Base-by-base conservation (phyloP, 495 filamentous ascomycete genomes). In the Neurospora sp. region DNA sequence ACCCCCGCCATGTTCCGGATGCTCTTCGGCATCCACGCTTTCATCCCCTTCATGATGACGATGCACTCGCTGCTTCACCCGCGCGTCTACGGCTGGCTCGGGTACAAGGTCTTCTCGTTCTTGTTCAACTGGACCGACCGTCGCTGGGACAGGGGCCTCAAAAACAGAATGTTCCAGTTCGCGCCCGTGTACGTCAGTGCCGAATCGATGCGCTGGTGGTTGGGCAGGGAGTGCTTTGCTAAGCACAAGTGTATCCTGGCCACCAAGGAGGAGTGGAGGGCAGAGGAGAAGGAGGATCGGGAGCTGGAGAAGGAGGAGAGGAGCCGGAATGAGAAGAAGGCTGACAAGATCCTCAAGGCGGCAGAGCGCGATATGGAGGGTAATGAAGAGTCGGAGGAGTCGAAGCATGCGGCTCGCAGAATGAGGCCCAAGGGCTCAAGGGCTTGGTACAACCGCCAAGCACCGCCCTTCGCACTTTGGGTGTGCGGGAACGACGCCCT, bases 171-270 rank as follows among this genome's bases (percentile, higher is more conserved):
- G 88, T 98, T 98, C 80, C 92, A 94, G 76, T 98, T 97, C 74
- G 89, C 92, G 3, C 95, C 95, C 4, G 92, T 96, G 3, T 97
- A 95, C 77, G 93, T 97, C 37, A 92, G 90, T 72, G 89, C 93
- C 7, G 95, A 98, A 83, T 91, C 89, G 31, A 97, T 98, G 91
- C 87, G 93, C 0, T 98, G 95, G 96, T 98, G 95, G 95, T 85
- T 98, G 1, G 96, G 96, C 0, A 82, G 91, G 2, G 93, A 96
- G 76, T 93, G 94, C 75, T 98, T 98, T 79, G 93, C 96, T 0
- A 91, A 86, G 74, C 94, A 98, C 73, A 92, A 92, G 79, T 98
- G 96, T 80, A 97, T 98, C 70, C 85, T 98, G 10, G 86, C 92
- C 6, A 95, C 94, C 3, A 84, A 87, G 40, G 90, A 94, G 73